phyloP scores from a whole-genome alignment of 2,329 filamentous ascomycete species.

The Fusarium acutatum region DNA sequence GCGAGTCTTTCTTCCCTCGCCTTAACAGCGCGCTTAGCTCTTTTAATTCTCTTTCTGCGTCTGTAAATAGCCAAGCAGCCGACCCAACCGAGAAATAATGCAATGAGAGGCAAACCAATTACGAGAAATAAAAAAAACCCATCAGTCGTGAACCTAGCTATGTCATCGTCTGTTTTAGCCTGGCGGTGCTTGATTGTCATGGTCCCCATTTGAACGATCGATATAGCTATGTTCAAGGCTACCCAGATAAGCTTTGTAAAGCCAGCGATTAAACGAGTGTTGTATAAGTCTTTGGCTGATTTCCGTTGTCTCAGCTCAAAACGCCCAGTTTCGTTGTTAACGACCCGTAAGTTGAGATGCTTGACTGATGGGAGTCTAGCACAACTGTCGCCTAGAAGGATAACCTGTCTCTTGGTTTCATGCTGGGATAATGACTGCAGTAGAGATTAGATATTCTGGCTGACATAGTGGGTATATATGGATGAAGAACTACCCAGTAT shows the following conservation, averaged over 20 bases:
- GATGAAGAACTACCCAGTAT: not conserved
- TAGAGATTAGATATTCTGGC: not conserved
- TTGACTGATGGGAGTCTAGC: not conserved
- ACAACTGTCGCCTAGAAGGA: not conserved
- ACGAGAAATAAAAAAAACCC: not conserved
- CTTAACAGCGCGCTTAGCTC: not conserved
- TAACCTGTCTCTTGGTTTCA: not conserved
- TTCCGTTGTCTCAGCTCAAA: not conserved
- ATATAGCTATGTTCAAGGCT: not conserved
- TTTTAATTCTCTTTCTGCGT: not conserved
- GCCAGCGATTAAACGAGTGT: rapidly evolving
- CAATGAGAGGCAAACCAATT: not conserved
- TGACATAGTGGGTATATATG: not conserved
- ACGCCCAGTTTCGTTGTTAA: not conserved
- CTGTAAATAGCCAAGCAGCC: not conserved
- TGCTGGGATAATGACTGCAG: not conserved
- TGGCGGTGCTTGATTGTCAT: not conserved
- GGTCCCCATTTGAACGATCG: not conserved
- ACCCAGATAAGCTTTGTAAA: not conserved
- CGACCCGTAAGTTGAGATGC: not conserved
- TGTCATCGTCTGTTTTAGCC: not conserved
- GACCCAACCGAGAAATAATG: not conserved
- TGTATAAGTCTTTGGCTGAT: no score
- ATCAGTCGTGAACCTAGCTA: not conserved
- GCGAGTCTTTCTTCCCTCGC: not conserved